A percentile compares a stretch with the other conserved stretches of the same genome.
phyloP scores from a whole-genome alignment of 257 asterid species.

The Nicotiana tabacum region DNA sequence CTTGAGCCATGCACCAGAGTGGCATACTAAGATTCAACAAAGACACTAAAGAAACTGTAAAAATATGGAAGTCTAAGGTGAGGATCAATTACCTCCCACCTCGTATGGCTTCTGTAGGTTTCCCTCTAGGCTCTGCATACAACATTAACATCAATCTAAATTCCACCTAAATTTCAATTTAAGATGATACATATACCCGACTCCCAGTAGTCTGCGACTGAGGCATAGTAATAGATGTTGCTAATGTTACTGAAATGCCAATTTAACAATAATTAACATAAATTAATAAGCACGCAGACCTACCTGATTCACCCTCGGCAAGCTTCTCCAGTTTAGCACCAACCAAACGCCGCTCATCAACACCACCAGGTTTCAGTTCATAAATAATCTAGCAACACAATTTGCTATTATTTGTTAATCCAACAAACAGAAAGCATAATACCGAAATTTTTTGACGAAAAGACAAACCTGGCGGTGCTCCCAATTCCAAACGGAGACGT shows the following conservation, averaged over 20 bases:
- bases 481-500: constrained; percentile 99
- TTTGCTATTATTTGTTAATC: neutral
- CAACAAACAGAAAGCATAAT: neutral
- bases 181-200: neutral
- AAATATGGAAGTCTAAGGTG: neutral
- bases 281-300: neutral
- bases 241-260: neutral
- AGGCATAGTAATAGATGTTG: neutral
- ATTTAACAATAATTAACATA: neutral
- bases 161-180: neutral
- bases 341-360: constrained; percentile 94
- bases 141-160: neutral
- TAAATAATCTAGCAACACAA: constrained; percentile 60
- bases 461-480: constrained; percentile 84
- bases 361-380: constrained; percentile 98
- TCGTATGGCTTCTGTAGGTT: constrained; percentile 91
- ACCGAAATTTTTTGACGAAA: neutral
- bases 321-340: constrained; percentile 97
- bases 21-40: constrained; percentile 30
- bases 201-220: neutral
- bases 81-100: constrained; percentile 81
- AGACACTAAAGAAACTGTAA: neutral
- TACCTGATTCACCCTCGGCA: constrained; percentile 97
- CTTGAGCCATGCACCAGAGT: constrained; percentile 47
- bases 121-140: constrained; percentile 69